Evolutionary conservation across 192 early-diverging fungal genomes (phyloP), one percentile per base, ranked within the genome.

Genomic region (Coemansia biformis): DNA sequence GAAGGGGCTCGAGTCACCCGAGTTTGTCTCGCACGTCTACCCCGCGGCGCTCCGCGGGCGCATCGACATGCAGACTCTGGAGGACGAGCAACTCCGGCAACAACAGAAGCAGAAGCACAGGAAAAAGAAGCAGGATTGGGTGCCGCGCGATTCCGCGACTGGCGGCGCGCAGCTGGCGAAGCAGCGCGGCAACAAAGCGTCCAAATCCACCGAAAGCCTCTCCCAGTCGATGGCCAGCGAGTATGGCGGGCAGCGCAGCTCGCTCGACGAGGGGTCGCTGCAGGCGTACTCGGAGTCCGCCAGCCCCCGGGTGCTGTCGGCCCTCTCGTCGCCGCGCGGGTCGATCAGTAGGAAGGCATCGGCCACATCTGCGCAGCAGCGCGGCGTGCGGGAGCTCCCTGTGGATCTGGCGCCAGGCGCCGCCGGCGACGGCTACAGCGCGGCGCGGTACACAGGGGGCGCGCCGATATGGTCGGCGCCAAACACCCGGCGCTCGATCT

Each of bases 1-100:
- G 15, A 94, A 94, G 70, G 91, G 91, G 0, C 62, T 94, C 9
- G 91, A 94, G 59, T 90, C 87, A 6, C 87, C 89, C 4, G 92
- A 94, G 59, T 78, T 83, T 54, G 59, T 92, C 21, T 85, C 78
- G 26, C 53, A 86, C 54, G 82, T 92, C 9, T 83, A 81, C 52
- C 78, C 81, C 3, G 75, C 59, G 1, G 50, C 63, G 7, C 63
- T 66, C 13, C 70, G 70, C 11, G 70, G 70, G 4, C 70, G 70
- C 40, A 66, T 74, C 38, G 70, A 74, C 35, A 74, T 74, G 70
- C 70, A 74, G 43, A 45, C 58, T 3, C 49, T 53, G 14, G 70
- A 74, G 26, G 63, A 66, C 24, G 52, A 66, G 21, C 39, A 52
- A 18, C 49, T 54, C 47, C 54, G 62, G 32, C 19, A 38, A 42